Evolutionary conservation across 352 stramenopile genomes (phyloP), one percentile per base, ranked within the genome.

Genomic region (Globisporangium cederbergense): DNA sequence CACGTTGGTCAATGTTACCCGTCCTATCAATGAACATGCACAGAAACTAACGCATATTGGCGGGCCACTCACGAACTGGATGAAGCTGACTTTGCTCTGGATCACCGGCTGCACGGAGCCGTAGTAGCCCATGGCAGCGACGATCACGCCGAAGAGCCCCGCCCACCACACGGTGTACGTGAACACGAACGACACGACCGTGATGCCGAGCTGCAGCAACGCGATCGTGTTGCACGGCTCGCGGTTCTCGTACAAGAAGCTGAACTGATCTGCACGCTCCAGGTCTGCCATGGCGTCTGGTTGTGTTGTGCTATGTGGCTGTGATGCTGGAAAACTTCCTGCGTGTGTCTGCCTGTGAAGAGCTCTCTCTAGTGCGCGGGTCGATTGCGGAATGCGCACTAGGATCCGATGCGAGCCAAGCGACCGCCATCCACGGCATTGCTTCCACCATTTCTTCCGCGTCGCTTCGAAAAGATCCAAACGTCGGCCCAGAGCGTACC

Each of bases 21-120:
- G 8, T 43, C 8, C 11, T 11, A 43, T 1, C 16, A 18, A 43
- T 43, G 8, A 16, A 13, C 16, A 40, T 18, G n/a, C 8, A 25
- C 8, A 7, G 3, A 1, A 4, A 2, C n/a, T n/a, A 40, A 20
- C 13, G 28, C 4, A n/a, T n/a, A n/a, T n/a, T 20, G 9, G 1
- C 10, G 2, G 49, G 14, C 42, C 40, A 86, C 83, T 70, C 79
- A 92, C 83, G 55, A 93, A 92, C 57, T 93, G 85, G 70, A 93
- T 86, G 67, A 93, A 93, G 81, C 81, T 91, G 62, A 90, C 83
- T 88, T 93, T 93, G 79, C 81, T 91, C 73, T 93, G 85, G 68
- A 92, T 88, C 52, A 92, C 83, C 30, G 85, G 85, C 72, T 91
- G 78, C 32, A 90, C 79, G 5, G 82, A 91, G 42, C 85, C 85